phyloP scores from a whole-genome alignment of 805 yeast genomes.

The Wickerhamiella lipophila region DNA sequence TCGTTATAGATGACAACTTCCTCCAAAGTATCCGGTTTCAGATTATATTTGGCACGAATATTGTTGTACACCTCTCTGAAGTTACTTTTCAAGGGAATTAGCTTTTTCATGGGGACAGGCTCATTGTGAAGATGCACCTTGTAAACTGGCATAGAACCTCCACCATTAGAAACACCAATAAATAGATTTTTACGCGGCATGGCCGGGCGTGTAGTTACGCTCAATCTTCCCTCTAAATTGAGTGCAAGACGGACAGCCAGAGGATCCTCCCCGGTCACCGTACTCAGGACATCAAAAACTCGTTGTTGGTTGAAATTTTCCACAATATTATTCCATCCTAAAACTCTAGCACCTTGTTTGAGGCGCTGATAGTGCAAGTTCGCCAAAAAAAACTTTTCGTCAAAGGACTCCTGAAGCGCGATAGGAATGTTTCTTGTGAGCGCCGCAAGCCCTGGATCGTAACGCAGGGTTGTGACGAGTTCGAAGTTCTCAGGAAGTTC shows the following conservation, averaged over 20 bases:
- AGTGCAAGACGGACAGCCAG: conserved; percentile 35
- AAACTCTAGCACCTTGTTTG: conserved; percentile 40
- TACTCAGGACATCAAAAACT: conserved; percentile 32
- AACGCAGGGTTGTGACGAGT: conserved; percentile 58
- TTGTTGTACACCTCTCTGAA: conserved; percentile 47
- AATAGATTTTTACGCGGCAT: conserved; percentile 24
- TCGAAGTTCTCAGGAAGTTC: conserved; percentile 32
- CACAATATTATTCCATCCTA: conserved; percentile 34
- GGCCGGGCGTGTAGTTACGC: conserved; percentile 29
- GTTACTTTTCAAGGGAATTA: conserved; percentile 66
- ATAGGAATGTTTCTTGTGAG: conserved; percentile 21
- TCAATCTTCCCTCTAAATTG: conserved; percentile 29
- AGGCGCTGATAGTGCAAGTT: conserved; percentile 53
- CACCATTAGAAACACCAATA: conserved; percentile 22
- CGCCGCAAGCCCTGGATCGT: conserved; percentile 47
- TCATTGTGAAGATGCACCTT: conserved; percentile 34
- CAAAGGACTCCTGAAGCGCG: conserved; percentile 23
- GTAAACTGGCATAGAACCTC: conserved; percentile 33
- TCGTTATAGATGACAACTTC: conserved; percentile 66
- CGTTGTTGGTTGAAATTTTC: conserved; percentile 31
- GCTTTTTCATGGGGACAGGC: conserved; percentile 38
- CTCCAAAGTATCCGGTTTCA: conserved; percentile 12
- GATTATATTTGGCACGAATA: conserved; percentile 40
- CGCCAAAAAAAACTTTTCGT: conserved; percentile 43
- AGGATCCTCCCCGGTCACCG: conserved; percentile 10